Evolutionary conservation across 352 stramenopile genomes (phyloP), one percentile per base, ranked within the genome.

Genomic region (Plasmopara halstedii): DNA sequence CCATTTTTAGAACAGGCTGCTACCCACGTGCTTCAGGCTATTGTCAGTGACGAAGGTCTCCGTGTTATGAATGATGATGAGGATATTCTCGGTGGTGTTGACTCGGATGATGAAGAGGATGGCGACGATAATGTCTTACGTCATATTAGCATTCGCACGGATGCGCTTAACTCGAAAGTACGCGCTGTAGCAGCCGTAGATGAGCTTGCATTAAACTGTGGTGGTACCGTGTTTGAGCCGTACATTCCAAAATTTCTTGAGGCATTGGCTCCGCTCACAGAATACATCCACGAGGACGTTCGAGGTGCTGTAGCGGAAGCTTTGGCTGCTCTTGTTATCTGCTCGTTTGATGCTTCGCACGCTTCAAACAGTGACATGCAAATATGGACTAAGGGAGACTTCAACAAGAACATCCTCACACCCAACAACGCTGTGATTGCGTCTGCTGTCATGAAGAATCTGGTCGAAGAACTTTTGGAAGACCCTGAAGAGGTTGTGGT

Each of bases 251-350:
- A 83, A 50, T 88, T 92, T 53, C 54, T 94, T 20, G 78, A 88
- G 35, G 73, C 73, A 36, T 58, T 94, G n/a, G 77, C 75, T 33
- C 72, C 70, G 15, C 67, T 90, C 22, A 85, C 76, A 26, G 80
- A 90, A 53, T 92, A 91, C 68, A 89, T 93, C 31, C 82, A 93
- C 61, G 82, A 93, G 44, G 80, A 89, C 52, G 79, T 93, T 32
- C 82, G 82, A 60, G 82, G 61, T 8, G 79, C 73, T 2, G 82
- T 91, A 19, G 79, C 78, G 4, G 82, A 93, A 44, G 82, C 82
- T 22, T 62, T 89, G 17, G 74, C 79, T 45, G 82, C 74, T 25
- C 64, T 93, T 7, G 79, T 89, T 8, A 84, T 91, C 46, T 88
- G 76, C 64, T 93, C 82, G 56, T 93, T 93, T 42, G 78, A 91